phyloP scores from a whole-genome alignment of 2,329 filamentous ascomycete genomes.

The Fusarium drepaniforme region DNA sequence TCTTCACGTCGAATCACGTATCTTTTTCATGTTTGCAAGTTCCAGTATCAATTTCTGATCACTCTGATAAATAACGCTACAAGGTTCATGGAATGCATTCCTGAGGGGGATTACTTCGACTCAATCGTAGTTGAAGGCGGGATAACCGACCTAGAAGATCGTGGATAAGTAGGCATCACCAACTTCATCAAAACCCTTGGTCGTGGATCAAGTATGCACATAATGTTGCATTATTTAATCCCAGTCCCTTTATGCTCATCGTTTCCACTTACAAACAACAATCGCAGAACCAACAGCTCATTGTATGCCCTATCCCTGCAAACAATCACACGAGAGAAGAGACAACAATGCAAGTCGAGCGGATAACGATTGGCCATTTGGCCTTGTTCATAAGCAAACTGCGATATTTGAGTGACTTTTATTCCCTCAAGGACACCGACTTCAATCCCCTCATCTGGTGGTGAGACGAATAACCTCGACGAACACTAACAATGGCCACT shows the following conservation, averaged over 20 bases:
- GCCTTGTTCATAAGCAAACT: not conserved
- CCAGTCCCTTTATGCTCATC: not conserved
- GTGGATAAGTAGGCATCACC: not conserved
- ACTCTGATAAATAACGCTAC: not conserved
- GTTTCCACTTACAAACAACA: not conserved
- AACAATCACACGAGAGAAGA: not conserved
- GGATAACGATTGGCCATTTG: not conserved
- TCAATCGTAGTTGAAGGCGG: not conserved
- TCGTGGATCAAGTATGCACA: not conserved
- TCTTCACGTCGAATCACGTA: not conserved
- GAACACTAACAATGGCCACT: not conserved
- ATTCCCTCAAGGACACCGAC: not conserved
- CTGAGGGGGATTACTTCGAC: not conserved
- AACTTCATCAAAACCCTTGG: not conserved
- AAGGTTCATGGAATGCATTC: not conserved
- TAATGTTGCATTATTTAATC: not conserved
- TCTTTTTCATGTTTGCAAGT: not conserved
- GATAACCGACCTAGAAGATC: too few species aligned
- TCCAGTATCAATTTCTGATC: not conserved
- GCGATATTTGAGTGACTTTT: not conserved
- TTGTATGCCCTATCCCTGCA: not conserved
- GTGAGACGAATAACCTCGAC: not conserved
- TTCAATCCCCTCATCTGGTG: not conserved
- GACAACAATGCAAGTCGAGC: not conserved
- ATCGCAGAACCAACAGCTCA: not conserved